Base-by-base conservation (phyloP, 139 green algal species). In the Coccomyxa sp. region DNA sequence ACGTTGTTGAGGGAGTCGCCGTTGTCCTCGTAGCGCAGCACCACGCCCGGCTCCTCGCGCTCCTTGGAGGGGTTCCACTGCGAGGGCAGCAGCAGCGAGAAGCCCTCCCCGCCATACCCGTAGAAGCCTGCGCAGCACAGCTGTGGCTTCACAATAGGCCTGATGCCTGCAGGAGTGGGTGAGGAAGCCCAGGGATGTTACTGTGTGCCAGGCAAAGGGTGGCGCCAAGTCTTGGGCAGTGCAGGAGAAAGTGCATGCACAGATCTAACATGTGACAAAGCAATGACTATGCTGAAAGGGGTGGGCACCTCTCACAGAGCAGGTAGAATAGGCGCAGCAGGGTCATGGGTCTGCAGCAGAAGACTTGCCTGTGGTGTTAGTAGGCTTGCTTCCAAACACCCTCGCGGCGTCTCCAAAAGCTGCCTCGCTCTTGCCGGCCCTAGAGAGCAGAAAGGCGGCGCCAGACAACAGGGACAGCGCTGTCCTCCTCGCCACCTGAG, bases 31-130 rank as follows among this genome's bases (percentile, higher is more conserved):
- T 97, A 98, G 69, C 74, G 79, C 76, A 81, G 55, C 22, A 89
- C 81, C 22, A 87, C 72, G 76, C 87, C 88, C 18, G 84, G 82
- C 92, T 93, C 96, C 78, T 97, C 94, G n/a, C 78, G 75, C 91
- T 99, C 95, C 87, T 92, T 95, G 83, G 85, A 92, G 58, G 96
- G 95, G 91, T 98, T 98, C 94, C 94, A 99, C 92, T 97, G 98
- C 84, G 88, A 84, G 68, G 96, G 96, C 73, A 99, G 83, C 79
- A 96, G 83, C 78, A 99, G 36, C 4, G 91, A 84, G 84, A 96
- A 99, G 85, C 91, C 95, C 38, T 98, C 94, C 31, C 96, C 96
- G 69, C 89, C 84, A 87, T 98, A 99, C 31, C 91, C 89, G 38
- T 97, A 81, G 83, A 97, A 99, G 77, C 93, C 92, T 92, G 82